phyloP scores from a whole-genome alignment of 352 stramenopile species.

The Thraustochytrium striatum region DNA sequence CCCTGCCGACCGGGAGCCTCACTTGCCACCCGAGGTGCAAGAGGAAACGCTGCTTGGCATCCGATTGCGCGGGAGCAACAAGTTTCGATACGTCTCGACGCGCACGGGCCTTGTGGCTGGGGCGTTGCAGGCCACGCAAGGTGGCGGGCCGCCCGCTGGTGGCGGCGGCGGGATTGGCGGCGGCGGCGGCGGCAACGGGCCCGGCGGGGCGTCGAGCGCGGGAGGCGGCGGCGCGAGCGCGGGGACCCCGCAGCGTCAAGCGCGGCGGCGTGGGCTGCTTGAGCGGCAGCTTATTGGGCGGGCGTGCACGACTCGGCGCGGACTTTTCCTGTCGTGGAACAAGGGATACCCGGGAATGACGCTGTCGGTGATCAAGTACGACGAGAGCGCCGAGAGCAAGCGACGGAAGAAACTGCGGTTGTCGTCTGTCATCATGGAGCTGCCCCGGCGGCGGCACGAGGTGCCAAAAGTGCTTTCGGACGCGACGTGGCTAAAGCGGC shows the following conservation, averaged over 20 bases:
- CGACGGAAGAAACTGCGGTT: constrained; percentile 58
- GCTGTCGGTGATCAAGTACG: constrained; percentile 38
- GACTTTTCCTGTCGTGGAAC: constrained; percentile 70
- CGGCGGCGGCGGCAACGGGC: no score
- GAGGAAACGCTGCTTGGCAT: not conserved
- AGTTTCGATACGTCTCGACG: constrained; percentile 7
- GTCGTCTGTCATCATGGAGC: constrained; percentile 67
- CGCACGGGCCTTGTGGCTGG: not conserved
- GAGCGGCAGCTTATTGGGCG: not conserved
- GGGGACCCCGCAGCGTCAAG: no score
- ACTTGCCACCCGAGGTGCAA: not conserved
- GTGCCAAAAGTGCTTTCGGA: constrained; percentile 51
- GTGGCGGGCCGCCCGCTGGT: not conserved
- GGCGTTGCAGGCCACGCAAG: not conserved
- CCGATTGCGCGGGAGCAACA: not conserved
- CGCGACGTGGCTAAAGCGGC: not conserved
- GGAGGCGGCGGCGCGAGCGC: no score
- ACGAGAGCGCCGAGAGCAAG: not conserved
- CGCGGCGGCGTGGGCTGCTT: no score
- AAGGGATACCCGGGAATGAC: constrained; percentile 66
- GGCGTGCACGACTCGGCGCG: constrained; percentile 52
- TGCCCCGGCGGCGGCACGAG: constrained; percentile 51
- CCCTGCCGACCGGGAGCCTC: not conserved
- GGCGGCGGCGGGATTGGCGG: no score
- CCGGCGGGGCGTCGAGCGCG: no score